Evolutionary conservation across 2,329 filamentous ascomycete genomes (phyloP).

Genomic region (Diaporthe capsici): DNA sequence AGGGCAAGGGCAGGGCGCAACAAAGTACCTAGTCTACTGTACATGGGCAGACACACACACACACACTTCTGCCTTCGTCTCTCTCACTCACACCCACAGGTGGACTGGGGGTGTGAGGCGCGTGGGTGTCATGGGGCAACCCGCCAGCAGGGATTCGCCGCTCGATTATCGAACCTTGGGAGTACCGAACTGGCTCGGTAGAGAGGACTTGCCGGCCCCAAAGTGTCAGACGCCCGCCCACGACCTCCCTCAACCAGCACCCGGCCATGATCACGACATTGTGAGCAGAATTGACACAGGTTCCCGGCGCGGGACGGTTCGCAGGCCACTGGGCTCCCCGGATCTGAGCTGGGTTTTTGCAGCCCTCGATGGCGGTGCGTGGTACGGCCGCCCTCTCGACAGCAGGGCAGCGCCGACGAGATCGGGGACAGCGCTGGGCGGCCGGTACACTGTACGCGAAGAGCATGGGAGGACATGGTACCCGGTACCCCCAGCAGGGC

Average conservation of each 20-base stretch:
- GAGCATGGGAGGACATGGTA: constrained; percentile 8
- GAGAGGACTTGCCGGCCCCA: constrained; percentile 17
- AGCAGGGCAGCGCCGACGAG: background rate
- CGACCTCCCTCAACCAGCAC: background rate
- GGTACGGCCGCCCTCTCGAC: constrained; percentile 1
- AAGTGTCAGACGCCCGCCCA: constrained; percentile 26
- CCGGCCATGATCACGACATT: constrained; percentile 19
- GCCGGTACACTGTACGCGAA: background rate
- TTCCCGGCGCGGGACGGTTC: background rate
- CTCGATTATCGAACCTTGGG: constrained; percentile 24
- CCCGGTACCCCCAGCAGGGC: constrained; percentile 21
- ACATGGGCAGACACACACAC: background rate
- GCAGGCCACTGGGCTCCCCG: background rate
- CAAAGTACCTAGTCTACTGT: background rate
- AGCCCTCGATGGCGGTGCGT: constrained; percentile 8
- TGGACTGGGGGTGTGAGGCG: constrained; percentile 34
- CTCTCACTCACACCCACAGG: background rate
- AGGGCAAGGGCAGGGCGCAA: constrained; percentile 9
- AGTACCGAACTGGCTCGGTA: constrained; percentile 20
- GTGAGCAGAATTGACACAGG: constrained; percentile 18
- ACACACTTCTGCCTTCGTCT: background rate
- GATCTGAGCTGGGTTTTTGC: constrained; percentile 6
- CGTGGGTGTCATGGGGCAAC: constrained; percentile 38
- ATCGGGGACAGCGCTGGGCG: constrained; percentile 29
- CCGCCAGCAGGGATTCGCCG: constrained; percentile 29